Evolutionary conservation across 768 basidiomycete species (phyloP).

Genomic region (Tylopilus plumbeoviolaceoides): DNA sequence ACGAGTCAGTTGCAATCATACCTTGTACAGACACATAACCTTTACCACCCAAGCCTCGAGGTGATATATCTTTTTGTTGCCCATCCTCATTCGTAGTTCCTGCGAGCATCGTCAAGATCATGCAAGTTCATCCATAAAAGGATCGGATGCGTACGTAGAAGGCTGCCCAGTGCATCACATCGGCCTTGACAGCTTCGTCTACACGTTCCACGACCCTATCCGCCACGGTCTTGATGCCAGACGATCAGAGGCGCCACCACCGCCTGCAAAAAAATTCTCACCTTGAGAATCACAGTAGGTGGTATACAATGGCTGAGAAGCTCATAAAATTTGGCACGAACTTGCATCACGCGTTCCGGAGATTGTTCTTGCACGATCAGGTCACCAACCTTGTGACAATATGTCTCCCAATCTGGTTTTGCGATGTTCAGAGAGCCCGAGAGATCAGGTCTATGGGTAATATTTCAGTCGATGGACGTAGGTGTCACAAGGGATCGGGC

Average conservation of each 20-base stretch:
- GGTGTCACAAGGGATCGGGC: conserved; percentile 3
- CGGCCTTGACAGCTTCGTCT: conserved; percentile 85
- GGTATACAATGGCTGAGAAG: conserved; percentile 96
- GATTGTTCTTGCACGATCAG: conserved; percentile 86
- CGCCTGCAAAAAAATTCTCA: conserved; percentile 29
- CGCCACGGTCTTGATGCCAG: conserved; percentile 72
- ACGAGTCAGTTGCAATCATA: conserved; percentile 21
- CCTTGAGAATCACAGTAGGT: conserved; percentile 87
- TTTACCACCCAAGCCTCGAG: conserved; percentile 98
- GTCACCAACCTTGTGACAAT: conserved; percentile 89
- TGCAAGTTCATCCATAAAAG: not conserved
- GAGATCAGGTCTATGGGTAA: conserved; percentile 64
- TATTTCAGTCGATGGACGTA: not conserved
- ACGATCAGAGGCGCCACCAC: conserved; percentile 1
- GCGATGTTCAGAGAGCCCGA: conserved; percentile 77
- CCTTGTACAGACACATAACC: conserved; percentile 89
- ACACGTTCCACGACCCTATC: conserved; percentile 83
- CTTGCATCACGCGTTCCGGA: conserved; percentile 86
- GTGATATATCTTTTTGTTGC: conserved; percentile 92
- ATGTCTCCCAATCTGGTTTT: conserved; percentile 99
- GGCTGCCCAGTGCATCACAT: conserved; percentile 97
- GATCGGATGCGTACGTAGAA: conserved; percentile 66
- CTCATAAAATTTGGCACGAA: conserved; percentile 91
- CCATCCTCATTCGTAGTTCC: conserved; percentile 96
- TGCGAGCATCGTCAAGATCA: conserved; percentile 28